Conservation (phyloP, 202 grass and related monocot species). For the Carex arenaria region DNA sequence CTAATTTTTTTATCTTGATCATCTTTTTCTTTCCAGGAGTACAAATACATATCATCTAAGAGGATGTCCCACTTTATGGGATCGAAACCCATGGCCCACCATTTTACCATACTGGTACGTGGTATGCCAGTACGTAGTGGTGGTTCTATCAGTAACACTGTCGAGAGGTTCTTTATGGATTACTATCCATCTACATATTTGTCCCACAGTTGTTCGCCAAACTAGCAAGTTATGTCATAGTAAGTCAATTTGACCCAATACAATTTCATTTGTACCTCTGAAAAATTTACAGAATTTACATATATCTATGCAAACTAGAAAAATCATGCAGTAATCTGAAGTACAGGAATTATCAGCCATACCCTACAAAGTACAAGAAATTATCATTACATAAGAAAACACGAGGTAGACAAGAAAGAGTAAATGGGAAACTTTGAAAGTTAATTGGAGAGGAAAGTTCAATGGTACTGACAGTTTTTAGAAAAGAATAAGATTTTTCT, state of each 20-base stretch:
- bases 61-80: slow-evolving; percentile 71
- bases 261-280: slow-evolving; percentile 18
- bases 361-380: too few species aligned
- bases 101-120: slow-evolving; percentile 88
- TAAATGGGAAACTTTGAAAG: too few species aligned
- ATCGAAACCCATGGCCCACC: slow-evolving; percentile 65
- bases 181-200: slow-evolving; percentile 85
- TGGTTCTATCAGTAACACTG: slow-evolving; percentile 54
- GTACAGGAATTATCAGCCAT: too few species aligned
- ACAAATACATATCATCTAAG: slow-evolving; percentile 69
- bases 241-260: slow-evolving; percentile 38
- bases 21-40: slow-evolving; percentile 54
- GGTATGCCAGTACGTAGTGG: slow-evolving; percentile 56
- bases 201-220: slow-evolving; percentile 57
- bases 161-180: slow-evolving; percentile 76
- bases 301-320: too few species aligned
- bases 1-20: background rate
- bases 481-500: too few species aligned
- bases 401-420: too few species aligned
- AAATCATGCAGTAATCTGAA: too few species aligned
- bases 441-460: too few species aligned
- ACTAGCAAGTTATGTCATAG: slow-evolving; percentile 86
- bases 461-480: too few species aligned
- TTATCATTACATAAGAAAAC: too few species aligned
- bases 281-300: too few species aligned